These are phyloP conservation scores for Chamaecyparis obtusa DNA, from an alignment of 75 land plant species.

Conservation along the genomic window DNA sequence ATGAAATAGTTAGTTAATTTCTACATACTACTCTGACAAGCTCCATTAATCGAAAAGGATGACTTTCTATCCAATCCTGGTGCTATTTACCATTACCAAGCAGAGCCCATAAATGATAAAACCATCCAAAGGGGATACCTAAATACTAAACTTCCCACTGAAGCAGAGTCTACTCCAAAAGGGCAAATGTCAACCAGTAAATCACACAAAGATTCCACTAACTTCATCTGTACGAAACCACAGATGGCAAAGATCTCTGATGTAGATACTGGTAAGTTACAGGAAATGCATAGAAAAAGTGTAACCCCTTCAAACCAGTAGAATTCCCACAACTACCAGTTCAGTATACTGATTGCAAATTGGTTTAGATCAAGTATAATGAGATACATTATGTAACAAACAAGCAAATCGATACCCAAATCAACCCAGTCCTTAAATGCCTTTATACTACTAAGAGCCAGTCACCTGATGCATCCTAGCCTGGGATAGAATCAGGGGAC, in stretches of 20 bases:
- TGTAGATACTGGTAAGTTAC: background rate
- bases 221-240: no score
- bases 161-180: background rate
- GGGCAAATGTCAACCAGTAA: background rate
- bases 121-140: background rate
- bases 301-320: background rate
- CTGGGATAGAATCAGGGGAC: no score
- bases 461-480: no score
- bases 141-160: background rate
- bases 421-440: no score
- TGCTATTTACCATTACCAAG: background rate
- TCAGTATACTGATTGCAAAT: background rate
- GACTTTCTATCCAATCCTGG: background rate
- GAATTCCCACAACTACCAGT: background rate
- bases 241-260: background rate
- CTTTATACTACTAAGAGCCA: no score
- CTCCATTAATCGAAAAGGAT: background rate
- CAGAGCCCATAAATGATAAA: background rate
- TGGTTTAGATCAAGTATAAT: background rate
- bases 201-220: background rate
- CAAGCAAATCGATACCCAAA: no score
- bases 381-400: no score
- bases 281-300: background rate
- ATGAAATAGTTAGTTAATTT: background rate
- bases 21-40: no score